Conservation (phyloP, 1,284 basidiomycete genomes). For the Marasmius oreades region DNA sequence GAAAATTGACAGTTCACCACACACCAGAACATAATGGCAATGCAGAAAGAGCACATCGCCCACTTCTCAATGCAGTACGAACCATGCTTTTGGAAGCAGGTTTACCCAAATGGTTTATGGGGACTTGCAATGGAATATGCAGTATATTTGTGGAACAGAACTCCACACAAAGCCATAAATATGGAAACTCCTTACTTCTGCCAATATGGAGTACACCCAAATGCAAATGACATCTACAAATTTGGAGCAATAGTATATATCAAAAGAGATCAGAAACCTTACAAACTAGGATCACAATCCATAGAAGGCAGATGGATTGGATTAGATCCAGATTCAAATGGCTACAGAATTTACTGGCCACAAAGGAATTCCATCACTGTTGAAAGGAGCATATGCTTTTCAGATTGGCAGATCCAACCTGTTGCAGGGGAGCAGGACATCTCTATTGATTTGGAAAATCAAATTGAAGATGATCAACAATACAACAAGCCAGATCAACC, state of each 20-base stretch:
- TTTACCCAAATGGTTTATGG: constrained; percentile 25
- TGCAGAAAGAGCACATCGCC: constrained; percentile 23
- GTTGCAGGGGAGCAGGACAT: too few species aligned
- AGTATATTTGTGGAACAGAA: constrained; percentile 28
- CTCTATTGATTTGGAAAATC: too few species aligned
- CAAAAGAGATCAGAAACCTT: neutral
- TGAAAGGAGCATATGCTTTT: neutral
- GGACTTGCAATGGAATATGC: constrained; percentile 23
- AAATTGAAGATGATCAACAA: too few species aligned
- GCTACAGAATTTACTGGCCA: neutral
- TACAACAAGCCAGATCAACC: too few species aligned
- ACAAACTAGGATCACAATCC: neutral
- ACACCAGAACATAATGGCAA: constrained; percentile 21
- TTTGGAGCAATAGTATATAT: neutral
- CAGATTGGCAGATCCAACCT: too few species aligned
- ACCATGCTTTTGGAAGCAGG: constrained; percentile 17
- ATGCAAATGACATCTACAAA: neutral
- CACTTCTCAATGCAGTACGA: constrained; percentile 18
- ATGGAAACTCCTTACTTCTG: constrained; percentile 22
- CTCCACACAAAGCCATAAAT: constrained; percentile 20
- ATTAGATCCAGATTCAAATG: neutral
- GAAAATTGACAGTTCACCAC: constrained; percentile 21
- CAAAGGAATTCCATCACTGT: neutral
- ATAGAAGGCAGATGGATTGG: neutral
- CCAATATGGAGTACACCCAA: neutral